Evolutionary conservation across 2,329 filamentous ascomycete genomes (phyloP).

Genomic region (Nothomitra cinnamomea): DNA sequence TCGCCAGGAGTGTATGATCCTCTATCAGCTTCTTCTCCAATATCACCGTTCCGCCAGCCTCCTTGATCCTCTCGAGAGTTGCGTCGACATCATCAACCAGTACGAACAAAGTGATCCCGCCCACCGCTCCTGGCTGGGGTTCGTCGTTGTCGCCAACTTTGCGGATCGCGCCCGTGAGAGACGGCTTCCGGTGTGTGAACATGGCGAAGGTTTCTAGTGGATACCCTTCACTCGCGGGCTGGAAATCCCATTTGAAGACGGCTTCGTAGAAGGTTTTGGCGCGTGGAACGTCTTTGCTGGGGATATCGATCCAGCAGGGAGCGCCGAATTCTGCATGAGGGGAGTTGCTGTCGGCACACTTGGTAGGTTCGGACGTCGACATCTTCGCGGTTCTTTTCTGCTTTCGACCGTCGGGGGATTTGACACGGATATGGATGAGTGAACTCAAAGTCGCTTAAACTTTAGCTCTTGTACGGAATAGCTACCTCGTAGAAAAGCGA

Average conservation of each 20-base stretch:
- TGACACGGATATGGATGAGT: too few relatives aligned
- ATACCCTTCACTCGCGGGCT: not conserved
- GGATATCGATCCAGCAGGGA: not conserved
- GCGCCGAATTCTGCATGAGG: not conserved
- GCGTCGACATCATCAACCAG: not conserved
- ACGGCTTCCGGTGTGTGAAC: not conserved
- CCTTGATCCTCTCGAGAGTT: not conserved
- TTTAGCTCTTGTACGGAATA: too few relatives aligned
- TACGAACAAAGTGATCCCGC: not conserved
- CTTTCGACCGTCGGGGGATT: too few relatives aligned
- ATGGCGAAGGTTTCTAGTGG: not conserved
- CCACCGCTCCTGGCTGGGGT: not conserved
- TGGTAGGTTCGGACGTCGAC: too few relatives aligned
- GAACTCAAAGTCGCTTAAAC: too few relatives aligned
- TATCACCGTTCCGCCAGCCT: not conserved
- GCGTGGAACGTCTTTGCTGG: not conserved
- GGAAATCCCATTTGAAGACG: not conserved
- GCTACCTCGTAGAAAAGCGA: too few relatives aligned
- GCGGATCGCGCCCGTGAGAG: not conserved
- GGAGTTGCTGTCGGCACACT: not conserved
- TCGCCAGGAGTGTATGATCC: not conserved
- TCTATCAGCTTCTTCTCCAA: not conserved
- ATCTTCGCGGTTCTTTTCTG: too few relatives aligned
- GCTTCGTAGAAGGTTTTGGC: not conserved
- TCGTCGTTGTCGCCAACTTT: not conserved